phyloP scores from a whole-genome alignment of 169 alveolate genomes.

The Plasmodium gaboni region DNA sequence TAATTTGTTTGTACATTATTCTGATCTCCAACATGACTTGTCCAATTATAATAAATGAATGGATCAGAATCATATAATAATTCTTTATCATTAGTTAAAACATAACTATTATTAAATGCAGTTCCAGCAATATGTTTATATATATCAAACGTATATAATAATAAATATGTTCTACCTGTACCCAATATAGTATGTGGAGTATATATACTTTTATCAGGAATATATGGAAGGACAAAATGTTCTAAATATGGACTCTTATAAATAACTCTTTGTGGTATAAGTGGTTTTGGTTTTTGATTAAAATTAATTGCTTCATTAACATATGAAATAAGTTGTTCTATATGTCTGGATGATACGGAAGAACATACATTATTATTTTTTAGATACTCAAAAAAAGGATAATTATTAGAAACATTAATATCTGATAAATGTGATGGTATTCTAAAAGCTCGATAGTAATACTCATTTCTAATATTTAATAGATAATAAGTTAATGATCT shows the following conservation, averaged over 20 bases:
- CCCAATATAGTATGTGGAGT: slow-evolving; percentile 58
- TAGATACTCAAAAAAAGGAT: slow-evolving; percentile 45
- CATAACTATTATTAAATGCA: slow-evolving; percentile 18
- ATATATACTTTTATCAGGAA: slow-evolving; percentile 8
- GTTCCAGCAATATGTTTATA: slow-evolving; percentile 27
- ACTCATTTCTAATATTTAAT: slow-evolving; percentile 71
- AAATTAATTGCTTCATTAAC: slow-evolving; percentile 56
- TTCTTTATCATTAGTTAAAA: slow-evolving; percentile 5
- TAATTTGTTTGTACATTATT: neutral
- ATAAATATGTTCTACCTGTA: slow-evolving; percentile 42
- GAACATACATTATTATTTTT: slow-evolving; percentile 42
- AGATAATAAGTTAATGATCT: slow-evolving; percentile 59
- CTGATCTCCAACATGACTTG: slow-evolving; percentile 51
- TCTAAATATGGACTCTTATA: slow-evolving; percentile 48
- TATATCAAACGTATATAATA: slow-evolving; percentile 41
- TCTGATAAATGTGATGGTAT: slow-evolving; percentile 53
- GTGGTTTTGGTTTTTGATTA: slow-evolving; percentile 66
- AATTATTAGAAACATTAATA: slow-evolving; percentile 57
- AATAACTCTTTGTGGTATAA: slow-evolving; percentile 58
- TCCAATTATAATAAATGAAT: slow-evolving; percentile 58
- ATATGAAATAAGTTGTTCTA: slow-evolving; percentile 47
- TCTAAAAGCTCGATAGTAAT: slow-evolving; percentile 25
- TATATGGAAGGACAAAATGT: slow-evolving; percentile 36
- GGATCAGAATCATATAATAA: slow-evolving; percentile 47
- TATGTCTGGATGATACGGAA: neutral